Percentiles rank a stretch among this genome's conserved stretches.
phyloP scores from a whole-genome alignment of 306 rosid genomes.

The Mimosa pudica region DNA sequence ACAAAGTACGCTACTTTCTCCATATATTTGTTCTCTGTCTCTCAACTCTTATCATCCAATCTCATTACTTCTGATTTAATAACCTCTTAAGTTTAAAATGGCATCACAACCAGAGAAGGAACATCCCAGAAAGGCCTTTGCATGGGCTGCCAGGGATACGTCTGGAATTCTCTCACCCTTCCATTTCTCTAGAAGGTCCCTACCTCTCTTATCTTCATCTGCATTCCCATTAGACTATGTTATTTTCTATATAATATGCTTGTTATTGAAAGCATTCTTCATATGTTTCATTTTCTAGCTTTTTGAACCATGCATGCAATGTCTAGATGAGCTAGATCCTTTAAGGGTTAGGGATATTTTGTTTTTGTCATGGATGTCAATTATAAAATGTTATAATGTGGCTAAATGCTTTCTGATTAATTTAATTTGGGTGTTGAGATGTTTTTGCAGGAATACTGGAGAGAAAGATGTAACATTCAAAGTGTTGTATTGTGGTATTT shows the following conservation, averaged over 20 bases:
- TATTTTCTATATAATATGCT: not conserved
- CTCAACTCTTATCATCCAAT: too few species aligned
- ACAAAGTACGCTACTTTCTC: not conserved
- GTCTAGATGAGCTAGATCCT: not conserved
- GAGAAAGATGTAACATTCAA: conserved; percentile 45
- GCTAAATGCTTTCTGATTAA: not conserved
- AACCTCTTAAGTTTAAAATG: conserved; percentile 13
- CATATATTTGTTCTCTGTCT: not conserved
- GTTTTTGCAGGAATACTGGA: conserved; percentile 40
- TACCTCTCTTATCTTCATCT: not conserved
- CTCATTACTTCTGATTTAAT: too few species aligned
- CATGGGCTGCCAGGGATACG: conserved; percentile 52
- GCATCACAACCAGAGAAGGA: conserved; percentile 30
- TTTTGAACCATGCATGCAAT: not conserved
- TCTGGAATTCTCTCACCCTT: conserved; percentile 49
- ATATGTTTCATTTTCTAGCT: not conserved
- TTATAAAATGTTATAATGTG: not conserved
- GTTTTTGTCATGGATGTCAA: not conserved
- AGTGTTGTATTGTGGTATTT: conserved; percentile 50
- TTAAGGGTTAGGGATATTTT: not conserved
- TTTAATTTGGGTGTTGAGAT: not conserved
- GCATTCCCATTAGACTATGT: not conserved
- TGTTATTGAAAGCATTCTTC: not conserved
- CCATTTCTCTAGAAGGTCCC: conserved; percentile 49
- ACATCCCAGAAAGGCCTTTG: conserved; percentile 49